Evolutionary conservation across 148 eudicot species (phyloP), one percentile per base, ranked within the genome.

Genomic region (Cornus kousa): DNA sequence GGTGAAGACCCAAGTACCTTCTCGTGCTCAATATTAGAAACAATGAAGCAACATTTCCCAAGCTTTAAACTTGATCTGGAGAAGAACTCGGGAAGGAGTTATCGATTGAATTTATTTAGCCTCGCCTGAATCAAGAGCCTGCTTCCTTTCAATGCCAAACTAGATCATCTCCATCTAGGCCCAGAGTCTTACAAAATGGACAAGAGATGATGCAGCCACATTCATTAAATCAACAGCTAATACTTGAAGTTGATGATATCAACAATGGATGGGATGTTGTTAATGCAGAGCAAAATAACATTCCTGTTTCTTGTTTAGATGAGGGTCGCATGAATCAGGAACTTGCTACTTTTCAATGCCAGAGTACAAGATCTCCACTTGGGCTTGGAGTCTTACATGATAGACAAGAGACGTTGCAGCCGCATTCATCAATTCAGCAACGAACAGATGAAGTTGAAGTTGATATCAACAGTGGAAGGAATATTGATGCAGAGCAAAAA

Each of bases 61-160:
- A 74, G 66, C 28, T 64, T 74, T 69, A 73, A 35, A 77, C 60
- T 72, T 82, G 73, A 70, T 73, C 78, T 4, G 78, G 81, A 39
- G 32, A 35, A 35, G 37, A 35, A 35, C 37, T 35, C 5, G 37
- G 37, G 5, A 35, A 35, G 37, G 37, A 35, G 5, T 35, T 35
- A 35, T 35, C 4, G 37, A 35, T 35, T 35, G 37, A 35, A 35
- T 35, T 35, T 35, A 35, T 35, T 35, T 0, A 35, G 0, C 37
- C 37, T 35, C 37, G 4, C 37, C 3, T 35, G 37, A 35, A 35
- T 35, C 37, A 35, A 35, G 37, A 35, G 5, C 5, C 1, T 2
- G 37, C 37, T 35, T 35, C 37, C 5, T 35, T 35, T 35, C 37
- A 35, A 35, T 35, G 37, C 37, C 37, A 35, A 35, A 35, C 5